Evolutionary conservation across 2,329 filamentous ascomycete species (phyloP), one percentile per base, ranked within the genome.

Genomic region (Arthrobotrys pseudoclavata): DNA sequence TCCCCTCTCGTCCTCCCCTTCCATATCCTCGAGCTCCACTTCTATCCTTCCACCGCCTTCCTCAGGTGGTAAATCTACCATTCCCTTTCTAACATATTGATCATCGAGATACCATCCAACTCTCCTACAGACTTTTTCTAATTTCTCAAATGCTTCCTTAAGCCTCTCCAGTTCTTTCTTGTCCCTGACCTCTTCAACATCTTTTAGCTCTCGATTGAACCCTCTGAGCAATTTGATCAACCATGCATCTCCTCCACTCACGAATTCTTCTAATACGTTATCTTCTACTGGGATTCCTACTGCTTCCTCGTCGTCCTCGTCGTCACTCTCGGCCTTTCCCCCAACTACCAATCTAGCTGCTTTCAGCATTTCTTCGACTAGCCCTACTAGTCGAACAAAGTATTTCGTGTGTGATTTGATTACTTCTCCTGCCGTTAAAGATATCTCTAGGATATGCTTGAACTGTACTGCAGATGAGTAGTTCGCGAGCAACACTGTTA

Each of bases 381-480:
- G 52, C 13, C 60, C 20, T 29, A 77, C 69, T 22, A 79, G 67
- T 47, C 53, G 69, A 1, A 48, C 52, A 48, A 81, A 79, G 52
- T 80, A 79, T 15, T 52, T 57, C 1, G 64, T 66, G 34, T 79
- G 68, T 20, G 75, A 74, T 13, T 71, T 69, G n/a, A 79, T 72
- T 34, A 71, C 75, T 62, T 64, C 69, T 45, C 74, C 70, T 29
- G 76, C 79, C 26, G 80, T 80, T 31, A 82, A 70, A 7, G 72
- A 77, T 31, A 82, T 70, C 24, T 77, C 79, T 9, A 81, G 48
- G n/a, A 81, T 55, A 48, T 79, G 74, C 61, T 79, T 79, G 71
- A 80, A 82, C 50, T 81, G 80, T 18, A 80, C 70, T 50, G 78
- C 79, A 4, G 79, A 79, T 12, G 80, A 81, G 57, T 80, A 82